phyloP scores from a whole-genome alignment of 176 grass and related monocot genomes.

The Oryza brachyantha region DNA sequence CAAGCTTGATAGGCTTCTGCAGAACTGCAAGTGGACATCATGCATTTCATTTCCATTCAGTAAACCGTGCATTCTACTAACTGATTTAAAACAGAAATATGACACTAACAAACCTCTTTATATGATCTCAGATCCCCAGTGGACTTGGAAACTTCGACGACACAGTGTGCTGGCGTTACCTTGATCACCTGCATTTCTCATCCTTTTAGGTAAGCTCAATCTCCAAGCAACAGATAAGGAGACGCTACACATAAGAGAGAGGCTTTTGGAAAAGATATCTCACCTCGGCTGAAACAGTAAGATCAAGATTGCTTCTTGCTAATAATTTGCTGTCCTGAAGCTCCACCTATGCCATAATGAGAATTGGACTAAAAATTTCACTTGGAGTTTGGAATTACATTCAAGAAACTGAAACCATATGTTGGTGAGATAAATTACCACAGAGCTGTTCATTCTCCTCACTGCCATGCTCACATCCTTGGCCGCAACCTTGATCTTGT shows the following conservation, averaged over 20 bases:
- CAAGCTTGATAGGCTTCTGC: constrained; percentile 47
- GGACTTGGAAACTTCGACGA: constrained; percentile 55
- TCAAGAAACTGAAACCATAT: not conserved
- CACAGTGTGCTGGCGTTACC: constrained; percentile 51
- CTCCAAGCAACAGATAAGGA: not conserved
- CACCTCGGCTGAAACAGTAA: constrained; percentile 61
- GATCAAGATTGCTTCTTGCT: constrained; percentile 47
- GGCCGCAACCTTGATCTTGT: constrained; percentile 59
- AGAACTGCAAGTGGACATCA: constrained; percentile 45
- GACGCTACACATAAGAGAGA: not conserved
- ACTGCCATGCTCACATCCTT: constrained; percentile 40
- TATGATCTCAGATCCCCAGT: constrained; percentile 63
- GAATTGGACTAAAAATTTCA: not conserved
- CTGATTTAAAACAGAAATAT: constrained; percentile 6
- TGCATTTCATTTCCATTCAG: not conserved
- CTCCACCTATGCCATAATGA: constrained; percentile 54
- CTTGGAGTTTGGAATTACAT: not conserved
- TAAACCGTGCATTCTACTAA: constrained; percentile 9
- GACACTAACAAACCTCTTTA: constrained; percentile 38
- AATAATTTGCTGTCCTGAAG: constrained; percentile 48
- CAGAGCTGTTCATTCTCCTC: constrained; percentile 47
- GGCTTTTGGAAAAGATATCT: not conserved
- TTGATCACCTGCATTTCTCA: constrained; percentile 53
- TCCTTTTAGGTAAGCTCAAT: not conserved
- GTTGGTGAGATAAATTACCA: constrained; percentile 26